Evolutionary conservation across 176 grass and related monocot species (phyloP).

Genomic region (Carex scoparia): DNA sequence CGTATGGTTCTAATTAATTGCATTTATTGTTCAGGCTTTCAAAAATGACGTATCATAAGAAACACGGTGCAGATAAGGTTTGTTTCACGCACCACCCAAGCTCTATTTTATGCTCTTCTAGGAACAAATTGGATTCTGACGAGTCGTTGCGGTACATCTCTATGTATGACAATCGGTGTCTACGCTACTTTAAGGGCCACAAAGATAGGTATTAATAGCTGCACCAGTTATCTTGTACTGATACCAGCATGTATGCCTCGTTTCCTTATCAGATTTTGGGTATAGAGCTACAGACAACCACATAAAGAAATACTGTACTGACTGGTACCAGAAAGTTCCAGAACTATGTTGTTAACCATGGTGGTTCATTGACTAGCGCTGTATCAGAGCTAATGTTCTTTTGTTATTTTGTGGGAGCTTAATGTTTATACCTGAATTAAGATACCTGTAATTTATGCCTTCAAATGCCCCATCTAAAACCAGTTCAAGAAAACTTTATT

Average conservation of each 20-base stretch:
- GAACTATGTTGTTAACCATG: not conserved
- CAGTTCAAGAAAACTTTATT: not conserved
- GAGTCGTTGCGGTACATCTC: constrained; percentile 88
- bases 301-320: not conserved
- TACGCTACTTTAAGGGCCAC: constrained; percentile 96
- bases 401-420: not conserved
- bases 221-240: not conserved
- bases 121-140: constrained; percentile 62
- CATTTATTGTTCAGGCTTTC: constrained; percentile 45
- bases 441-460: not conserved
- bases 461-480: not conserved
- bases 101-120: constrained; percentile 93
- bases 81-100: constrained; percentile 96
- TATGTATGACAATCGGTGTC: constrained; percentile 93
- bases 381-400: not conserved
- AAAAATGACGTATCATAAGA: constrained; percentile 97
- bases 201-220: constrained; percentile 61
- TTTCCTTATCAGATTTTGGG: not conserved
- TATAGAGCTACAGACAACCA: not conserved
- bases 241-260: not conserved
- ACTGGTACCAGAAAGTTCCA: not conserved
- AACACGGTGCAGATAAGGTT: constrained; percentile 77
- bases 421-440: not conserved
- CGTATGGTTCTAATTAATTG: not conserved
- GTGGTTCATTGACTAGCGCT: not conserved